Evolutionary conservation across 345 rosid genomes (phyloP).

Genomic region (Hibiscus syriacus): DNA sequence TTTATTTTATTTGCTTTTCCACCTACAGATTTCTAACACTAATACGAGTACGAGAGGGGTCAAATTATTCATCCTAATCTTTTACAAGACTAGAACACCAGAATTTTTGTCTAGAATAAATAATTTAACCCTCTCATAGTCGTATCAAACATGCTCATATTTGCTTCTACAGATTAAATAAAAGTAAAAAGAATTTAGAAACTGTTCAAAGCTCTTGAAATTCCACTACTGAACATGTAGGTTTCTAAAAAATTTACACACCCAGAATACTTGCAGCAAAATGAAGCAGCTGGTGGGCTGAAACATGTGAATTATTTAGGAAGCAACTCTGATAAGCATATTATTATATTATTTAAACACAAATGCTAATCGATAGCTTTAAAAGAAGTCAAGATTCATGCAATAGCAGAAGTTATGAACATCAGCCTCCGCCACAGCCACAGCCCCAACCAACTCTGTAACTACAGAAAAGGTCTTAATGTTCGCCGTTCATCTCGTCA

Average conservation of each 20-base stretch:
- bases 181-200: not conserved
- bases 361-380: not conserved
- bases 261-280: not conserved
- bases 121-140: no score
- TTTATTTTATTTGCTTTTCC: no score
- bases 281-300: not conserved
- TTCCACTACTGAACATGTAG: not conserved
- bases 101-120: no score
- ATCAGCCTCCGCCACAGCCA: not conserved
- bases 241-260: not conserved
- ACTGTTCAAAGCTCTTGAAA: not conserved
- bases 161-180: not conserved
- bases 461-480: constrained; percentile 3
- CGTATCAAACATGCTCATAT: not conserved
- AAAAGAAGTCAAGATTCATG: not conserved
- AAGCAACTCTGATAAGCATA: no score
- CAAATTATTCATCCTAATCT: no score
- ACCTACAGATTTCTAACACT: no score
- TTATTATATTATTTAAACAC: not conserved
- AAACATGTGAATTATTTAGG: not conserved
- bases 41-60: no score
- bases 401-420: not conserved
- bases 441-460: no score
- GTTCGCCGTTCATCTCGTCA: constrained; percentile 13
- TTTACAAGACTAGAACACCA: no score